A percentile compares a stretch with the other conserved stretches of the same genome.
Conservation (phyloP, 2,329 filamentous ascomycete genomes). For the Emergomyces orientalis region DNA sequence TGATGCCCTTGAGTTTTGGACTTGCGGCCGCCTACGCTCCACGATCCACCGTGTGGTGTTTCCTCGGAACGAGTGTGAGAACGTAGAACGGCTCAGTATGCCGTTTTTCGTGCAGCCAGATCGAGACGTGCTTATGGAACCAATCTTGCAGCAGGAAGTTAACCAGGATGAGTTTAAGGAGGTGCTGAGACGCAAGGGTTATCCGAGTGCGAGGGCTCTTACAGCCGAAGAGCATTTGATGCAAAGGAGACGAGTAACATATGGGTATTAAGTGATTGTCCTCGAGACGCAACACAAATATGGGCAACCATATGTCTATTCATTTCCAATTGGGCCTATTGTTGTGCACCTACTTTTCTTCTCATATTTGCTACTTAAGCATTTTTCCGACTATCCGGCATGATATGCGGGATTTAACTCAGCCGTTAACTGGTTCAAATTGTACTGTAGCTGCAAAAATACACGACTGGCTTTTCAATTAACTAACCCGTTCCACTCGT, state of each 20-base stretch:
- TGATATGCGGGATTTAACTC: not conserved
- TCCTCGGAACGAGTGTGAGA: slow-evolving; percentile 1
- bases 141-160: not conserved
- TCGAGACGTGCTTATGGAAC: not conserved
- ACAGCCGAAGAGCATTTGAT: not conserved
- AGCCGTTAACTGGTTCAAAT: not conserved
- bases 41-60: not conserved
- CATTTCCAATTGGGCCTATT: not conserved
- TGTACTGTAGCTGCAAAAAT: too few species aligned
- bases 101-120: slow-evolving; percentile 4
- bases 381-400: not conserved
- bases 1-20: slow-evolving; percentile 1
- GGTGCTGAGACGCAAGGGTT: slow-evolving; percentile 4
- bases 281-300: not conserved
- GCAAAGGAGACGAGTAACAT: not conserved
- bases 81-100: not conserved
- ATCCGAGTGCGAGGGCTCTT: not conserved
- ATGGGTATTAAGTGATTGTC: not conserved
- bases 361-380: not conserved
- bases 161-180: slow-evolving; percentile 3
- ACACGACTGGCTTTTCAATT: not conserved
- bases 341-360: not conserved
- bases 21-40: slow-evolving; percentile 1
- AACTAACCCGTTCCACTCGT: not conserved
- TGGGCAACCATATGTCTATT: not conserved